A percentile compares a stretch with the other conserved stretches of the same genome.
These are phyloP conservation scores for Diutina rugosa DNA, from an alignment of 1,139 yeast genomes.

Conservation along the genomic window DNA sequence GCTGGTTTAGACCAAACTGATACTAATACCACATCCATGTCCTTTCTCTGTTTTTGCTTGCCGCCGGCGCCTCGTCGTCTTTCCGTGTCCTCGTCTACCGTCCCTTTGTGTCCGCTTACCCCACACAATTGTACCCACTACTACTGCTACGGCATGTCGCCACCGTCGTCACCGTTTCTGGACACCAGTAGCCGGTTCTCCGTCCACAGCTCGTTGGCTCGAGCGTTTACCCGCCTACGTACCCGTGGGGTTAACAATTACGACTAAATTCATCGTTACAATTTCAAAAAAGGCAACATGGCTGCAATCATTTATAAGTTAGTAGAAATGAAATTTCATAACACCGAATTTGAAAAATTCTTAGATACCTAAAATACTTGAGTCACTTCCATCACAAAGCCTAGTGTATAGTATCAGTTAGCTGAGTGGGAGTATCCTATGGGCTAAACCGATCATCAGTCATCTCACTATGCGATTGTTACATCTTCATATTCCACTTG, in stretches of 20 bases:
- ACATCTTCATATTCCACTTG: no score
- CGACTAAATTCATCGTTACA: not conserved
- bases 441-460: no score
- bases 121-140: not conserved
- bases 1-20: no score
- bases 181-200: not conserved
- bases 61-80: not conserved
- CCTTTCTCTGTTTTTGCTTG: not conserved
- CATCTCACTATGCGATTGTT: no score
- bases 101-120: not conserved
- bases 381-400: no score
- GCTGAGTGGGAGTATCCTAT: no score
- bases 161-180: not conserved
- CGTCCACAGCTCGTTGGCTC: not conserved
- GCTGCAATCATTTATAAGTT: no score
- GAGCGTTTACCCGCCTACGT: not conserved
- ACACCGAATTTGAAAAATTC: no score
- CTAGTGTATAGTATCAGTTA: no score
- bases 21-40: not conserved
- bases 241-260: not conserved
- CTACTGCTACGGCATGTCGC: not conserved
- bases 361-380: no score
- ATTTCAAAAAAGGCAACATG: no score
- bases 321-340: no score
- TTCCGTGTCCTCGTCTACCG: not conserved